Conservation (phyloP, 106 monocot species). For the Dendrobium nobile region DNA sequence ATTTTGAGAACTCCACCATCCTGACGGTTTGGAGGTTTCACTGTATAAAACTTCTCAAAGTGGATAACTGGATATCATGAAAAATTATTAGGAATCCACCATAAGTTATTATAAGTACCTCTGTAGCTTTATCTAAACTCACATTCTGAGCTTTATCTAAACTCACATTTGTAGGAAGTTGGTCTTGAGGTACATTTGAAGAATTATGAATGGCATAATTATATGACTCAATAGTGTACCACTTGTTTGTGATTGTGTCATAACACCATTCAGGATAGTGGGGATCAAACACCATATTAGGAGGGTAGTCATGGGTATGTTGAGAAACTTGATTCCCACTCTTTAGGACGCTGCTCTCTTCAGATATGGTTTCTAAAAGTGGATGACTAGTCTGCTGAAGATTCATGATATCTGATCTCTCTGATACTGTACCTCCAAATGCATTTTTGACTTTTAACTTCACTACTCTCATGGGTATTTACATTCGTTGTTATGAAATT, state of each 20-base stretch:
- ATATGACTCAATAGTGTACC: slow-evolving; percentile 82
- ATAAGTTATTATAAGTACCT: too few relatives aligned
- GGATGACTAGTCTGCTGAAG: slow-evolving; percentile 34
- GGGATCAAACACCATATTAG: slow-evolving; percentile 94
- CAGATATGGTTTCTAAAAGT: slow-evolving; percentile 41
- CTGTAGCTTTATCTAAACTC: too few relatives aligned
- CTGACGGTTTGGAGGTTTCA: too few relatives aligned
- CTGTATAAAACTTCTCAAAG: too few relatives aligned
- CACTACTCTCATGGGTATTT: slow-evolving; percentile 4
- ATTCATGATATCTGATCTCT: slow-evolving; percentile 32
- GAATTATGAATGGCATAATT: slow-evolving; percentile 20
- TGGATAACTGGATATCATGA: too few relatives aligned
- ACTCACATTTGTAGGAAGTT: slow-evolving; percentile 6
- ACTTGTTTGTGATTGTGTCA: slow-evolving; percentile 75
- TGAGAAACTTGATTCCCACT: slow-evolving; percentile 32
- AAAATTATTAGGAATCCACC: too few relatives aligned
- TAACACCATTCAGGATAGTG: slow-evolving; percentile 94
- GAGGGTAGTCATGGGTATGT: slow-evolving; percentile 47
- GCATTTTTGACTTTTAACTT: background rate
- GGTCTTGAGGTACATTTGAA: slow-evolving; percentile 16
- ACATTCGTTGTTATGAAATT: slow-evolving; percentile 8
- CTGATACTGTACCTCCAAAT: slow-evolving; percentile 10
- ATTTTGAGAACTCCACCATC: too few relatives aligned
- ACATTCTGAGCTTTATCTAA: background rate
- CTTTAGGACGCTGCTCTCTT: slow-evolving; percentile 23